Percentiles rank a stretch among this genome's conserved stretches.
Evolutionary conservation across 352 stramenopile species (phyloP).

Genomic region (Globisporangium polare): DNA sequence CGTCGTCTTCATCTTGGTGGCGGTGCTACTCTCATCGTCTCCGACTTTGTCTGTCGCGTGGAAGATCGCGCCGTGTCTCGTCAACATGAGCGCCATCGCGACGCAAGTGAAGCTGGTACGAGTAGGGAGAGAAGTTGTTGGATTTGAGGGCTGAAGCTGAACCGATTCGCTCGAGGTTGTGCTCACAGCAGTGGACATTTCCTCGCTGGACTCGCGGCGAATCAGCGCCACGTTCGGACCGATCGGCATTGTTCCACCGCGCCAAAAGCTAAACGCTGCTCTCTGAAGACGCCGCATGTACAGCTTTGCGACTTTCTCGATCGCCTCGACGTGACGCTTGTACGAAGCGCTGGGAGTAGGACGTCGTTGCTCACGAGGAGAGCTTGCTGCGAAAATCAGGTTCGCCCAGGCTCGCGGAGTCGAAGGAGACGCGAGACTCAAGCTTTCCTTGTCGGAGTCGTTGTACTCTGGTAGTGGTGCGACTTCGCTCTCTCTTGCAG

Average conservation of each 20-base stretch:
- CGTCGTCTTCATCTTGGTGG: not conserved
- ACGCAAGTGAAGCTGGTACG: conserved; percentile 33
- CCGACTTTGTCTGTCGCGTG: conserved; percentile 8
- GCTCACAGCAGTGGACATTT: not conserved
- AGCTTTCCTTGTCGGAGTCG: not conserved
- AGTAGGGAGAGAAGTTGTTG: not conserved
- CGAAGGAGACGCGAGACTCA: not conserved
- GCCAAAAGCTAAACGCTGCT: conserved; percentile 12
- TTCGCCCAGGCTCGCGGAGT: conserved; percentile 1
- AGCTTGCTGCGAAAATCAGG: not conserved
- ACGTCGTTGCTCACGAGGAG: not conserved
- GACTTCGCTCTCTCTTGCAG: not conserved
- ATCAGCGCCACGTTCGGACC: not conserved
- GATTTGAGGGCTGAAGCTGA: not conserved
- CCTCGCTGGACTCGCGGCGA: not conserved
- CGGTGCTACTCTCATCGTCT: not conserved
- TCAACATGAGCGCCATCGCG: conserved; percentile 38
- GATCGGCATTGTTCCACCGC: not conserved
- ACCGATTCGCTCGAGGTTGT: not conserved
- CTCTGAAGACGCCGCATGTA: conserved; percentile 1
- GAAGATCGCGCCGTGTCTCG: conserved; percentile 16
- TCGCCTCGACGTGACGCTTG: not conserved
- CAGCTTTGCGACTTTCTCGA: conserved; percentile 2
- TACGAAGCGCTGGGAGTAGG: not conserved
- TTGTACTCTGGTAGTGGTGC: not conserved